A percentile compares a stretch with the other conserved stretches of the same genome.
Conservation (phyloP, 78 protist genomes). For the Isochrysis galbana region DNA sequence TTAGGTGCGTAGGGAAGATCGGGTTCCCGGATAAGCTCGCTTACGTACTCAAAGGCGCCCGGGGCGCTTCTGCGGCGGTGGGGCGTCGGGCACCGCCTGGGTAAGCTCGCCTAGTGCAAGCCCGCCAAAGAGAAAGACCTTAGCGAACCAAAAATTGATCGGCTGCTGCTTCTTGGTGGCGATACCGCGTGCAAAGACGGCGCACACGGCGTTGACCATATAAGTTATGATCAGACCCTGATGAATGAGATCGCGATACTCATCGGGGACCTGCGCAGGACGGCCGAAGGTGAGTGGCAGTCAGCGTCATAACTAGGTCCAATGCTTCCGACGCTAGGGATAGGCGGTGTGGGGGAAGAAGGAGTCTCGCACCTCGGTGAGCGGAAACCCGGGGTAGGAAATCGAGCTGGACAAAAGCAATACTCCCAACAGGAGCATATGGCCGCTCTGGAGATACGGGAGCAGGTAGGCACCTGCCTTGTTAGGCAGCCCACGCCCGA, state of each 20-base stretch:
- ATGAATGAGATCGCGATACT: background rate
- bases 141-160: background rate
- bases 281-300: background rate
- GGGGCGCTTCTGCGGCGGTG: background rate
- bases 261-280: background rate
- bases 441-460: constrained; percentile 4
- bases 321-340: too few relatives aligned
- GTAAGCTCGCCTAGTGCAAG: constrained; percentile 13
- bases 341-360: too few relatives aligned
- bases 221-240: background rate
- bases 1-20: too few relatives aligned
- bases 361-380: background rate
- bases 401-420: background rate
- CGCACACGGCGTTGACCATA: background rate
- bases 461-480: constrained; percentile 6
- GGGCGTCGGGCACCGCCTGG: background rate
- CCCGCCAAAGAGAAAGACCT: background rate
- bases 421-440: background rate
- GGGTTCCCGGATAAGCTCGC: too few relatives aligned
- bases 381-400: background rate
- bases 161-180: background rate
- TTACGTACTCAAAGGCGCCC: background rate
- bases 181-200: background rate
- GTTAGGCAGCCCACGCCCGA: constrained; percentile 18
- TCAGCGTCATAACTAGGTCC: too few relatives aligned